Percentiles rank a stretch among this genome's conserved stretches.
Evolutionary conservation across 2,329 filamentous ascomycete species (phyloP).

Genomic region (Fusarium sublunatum): DNA sequence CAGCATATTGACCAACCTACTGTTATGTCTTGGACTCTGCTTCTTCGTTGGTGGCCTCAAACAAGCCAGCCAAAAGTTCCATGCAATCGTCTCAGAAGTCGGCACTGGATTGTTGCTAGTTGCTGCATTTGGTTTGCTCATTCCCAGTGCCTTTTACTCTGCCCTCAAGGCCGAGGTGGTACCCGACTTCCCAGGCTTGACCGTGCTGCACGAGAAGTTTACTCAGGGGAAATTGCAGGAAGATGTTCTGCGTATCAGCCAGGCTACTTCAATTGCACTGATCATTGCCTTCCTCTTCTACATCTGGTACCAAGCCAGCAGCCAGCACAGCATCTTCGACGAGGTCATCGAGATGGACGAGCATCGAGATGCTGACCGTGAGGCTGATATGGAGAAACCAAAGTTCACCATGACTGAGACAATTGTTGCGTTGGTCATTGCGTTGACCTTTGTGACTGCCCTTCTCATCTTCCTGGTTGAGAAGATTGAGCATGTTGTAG

Average conservation of each 20-base stretch:
- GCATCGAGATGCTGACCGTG: slow-evolving; percentile 66
- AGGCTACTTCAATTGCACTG: slow-evolving; percentile 70
- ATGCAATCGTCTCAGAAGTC: slow-evolving; percentile 74
- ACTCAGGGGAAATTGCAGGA: slow-evolving; percentile 54
- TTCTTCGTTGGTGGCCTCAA: slow-evolving; percentile 74
- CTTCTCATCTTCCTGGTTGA: slow-evolving; percentile 76
- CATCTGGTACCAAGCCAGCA: slow-evolving; percentile 71
- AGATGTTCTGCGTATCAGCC: slow-evolving; percentile 68
- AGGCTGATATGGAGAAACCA: slow-evolving; percentile 65
- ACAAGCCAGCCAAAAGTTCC: slow-evolving; percentile 69
- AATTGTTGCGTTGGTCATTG: slow-evolving; percentile 66
- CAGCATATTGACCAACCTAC: slow-evolving; percentile 74
- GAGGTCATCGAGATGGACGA: slow-evolving; percentile 63
- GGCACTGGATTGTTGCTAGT: slow-evolving; percentile 74
- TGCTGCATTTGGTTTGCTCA: slow-evolving; percentile 57
- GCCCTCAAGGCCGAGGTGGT: slow-evolving; percentile 49
- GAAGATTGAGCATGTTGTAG: slow-evolving; percentile 66
- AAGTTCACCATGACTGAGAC: slow-evolving; percentile 76
- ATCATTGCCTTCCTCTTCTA: slow-evolving; percentile 68
- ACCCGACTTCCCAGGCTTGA: slow-evolving; percentile 37
- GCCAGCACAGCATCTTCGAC: slow-evolving; percentile 72
- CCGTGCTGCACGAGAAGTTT: slow-evolving; percentile 43
- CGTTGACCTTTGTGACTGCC: slow-evolving; percentile 69
- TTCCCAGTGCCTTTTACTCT: slow-evolving; percentile 53
- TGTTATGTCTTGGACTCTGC: slow-evolving; percentile 74